These are phyloP conservation scores for Trichoderma sp. DNA, from an alignment of 2,329 filamentous ascomycete species.

Conservation along the genomic window DNA sequence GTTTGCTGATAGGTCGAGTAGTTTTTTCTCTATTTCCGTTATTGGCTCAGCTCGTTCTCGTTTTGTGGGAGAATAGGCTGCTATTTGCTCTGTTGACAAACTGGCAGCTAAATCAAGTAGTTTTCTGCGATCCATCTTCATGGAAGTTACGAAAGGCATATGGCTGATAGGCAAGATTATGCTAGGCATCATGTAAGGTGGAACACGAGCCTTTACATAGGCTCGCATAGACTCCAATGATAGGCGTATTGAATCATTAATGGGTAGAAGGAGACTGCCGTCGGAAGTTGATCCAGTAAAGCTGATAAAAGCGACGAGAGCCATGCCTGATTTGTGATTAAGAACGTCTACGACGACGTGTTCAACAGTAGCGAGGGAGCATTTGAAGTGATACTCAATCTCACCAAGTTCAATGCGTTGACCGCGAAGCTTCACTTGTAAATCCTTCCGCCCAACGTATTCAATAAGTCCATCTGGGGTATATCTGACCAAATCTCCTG, in stretches of 20 bases:
- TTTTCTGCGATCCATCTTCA: constrained; percentile 21
- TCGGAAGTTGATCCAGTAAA: not conserved
- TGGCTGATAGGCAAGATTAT: constrained; percentile 22
- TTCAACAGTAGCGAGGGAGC: not conserved
- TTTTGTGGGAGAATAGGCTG: not conserved
- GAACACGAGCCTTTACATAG: constrained; percentile 16
- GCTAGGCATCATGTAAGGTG: constrained; percentile 27
- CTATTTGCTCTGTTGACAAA: constrained; percentile 12
- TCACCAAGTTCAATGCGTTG: constrained; percentile 19
- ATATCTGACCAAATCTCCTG: constrained; percentile 10
- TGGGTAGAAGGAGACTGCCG: not conserved
- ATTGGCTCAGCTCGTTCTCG: constrained; percentile 20
- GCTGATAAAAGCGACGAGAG: constrained; percentile 12
- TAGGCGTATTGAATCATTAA: not conserved
- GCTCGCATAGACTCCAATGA: not conserved
- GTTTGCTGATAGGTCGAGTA: constrained; percentile 32
- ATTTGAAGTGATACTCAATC: constrained; percentile 15
- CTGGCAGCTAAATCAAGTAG: not conserved
- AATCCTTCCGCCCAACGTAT: constrained; percentile 13
- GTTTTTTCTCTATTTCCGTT: constrained; percentile 16
- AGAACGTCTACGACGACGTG: constrained; percentile 17
- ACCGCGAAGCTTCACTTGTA: constrained; percentile 17
- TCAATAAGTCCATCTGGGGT: constrained; percentile 9
- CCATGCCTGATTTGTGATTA: not conserved
- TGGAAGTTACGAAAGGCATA: constrained; percentile 24